These are phyloP conservation scores for Phytophthora agathidicida DNA, from an alignment of 352 stramenopile species.

Conservation along the genomic window DNA sequence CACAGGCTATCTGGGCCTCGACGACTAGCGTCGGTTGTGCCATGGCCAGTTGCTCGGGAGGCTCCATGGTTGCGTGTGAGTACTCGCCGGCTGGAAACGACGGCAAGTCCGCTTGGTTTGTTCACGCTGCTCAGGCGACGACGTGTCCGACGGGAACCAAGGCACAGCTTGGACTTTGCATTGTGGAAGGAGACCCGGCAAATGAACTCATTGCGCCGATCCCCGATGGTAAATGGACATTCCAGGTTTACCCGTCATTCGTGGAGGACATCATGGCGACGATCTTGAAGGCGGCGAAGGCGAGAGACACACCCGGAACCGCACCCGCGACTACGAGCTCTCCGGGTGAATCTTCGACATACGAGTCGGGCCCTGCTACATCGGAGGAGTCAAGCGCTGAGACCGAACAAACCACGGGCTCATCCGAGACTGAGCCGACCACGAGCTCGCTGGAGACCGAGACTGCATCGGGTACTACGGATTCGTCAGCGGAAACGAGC, in stretches of 20 bases:
- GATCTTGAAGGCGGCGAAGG: conserved; percentile 44
- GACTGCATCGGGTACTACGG: conserved; percentile 4
- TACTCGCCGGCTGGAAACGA: conserved; percentile 69
- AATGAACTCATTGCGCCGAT: conserved; percentile 69
- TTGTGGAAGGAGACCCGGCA: conserved; percentile 52
- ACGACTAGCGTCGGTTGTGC: conserved; percentile 73
- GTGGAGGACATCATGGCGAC: conserved; percentile 53
- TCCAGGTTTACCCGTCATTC: conserved; percentile 60
- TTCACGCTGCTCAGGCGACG: conserved; percentile 48
- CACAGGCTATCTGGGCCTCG: conserved; percentile 70
- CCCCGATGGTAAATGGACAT: conserved; percentile 52
- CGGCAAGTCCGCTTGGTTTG: conserved; percentile 60
- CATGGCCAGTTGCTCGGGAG: conserved; percentile 49
- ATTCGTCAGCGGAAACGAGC: conserved; percentile 9
- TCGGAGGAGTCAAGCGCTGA: conserved; percentile 18
- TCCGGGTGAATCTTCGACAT: not conserved
- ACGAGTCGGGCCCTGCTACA: not conserved
- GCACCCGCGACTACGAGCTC: not conserved
- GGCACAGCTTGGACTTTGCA: conserved; percentile 49
- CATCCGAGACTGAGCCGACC: conserved; percentile 1
- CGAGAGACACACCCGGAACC: conserved; percentile 19
- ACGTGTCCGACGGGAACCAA: conserved; percentile 55
- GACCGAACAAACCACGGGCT: conserved; percentile 13
- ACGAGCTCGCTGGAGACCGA: conserved; percentile 4
- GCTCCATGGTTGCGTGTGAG: conserved; percentile 61